Evolutionary conservation across 2,329 filamentous ascomycete genomes (phyloP), one percentile per base, ranked within the genome.

Genomic region (Pseudogymnoascus sp.): DNA sequence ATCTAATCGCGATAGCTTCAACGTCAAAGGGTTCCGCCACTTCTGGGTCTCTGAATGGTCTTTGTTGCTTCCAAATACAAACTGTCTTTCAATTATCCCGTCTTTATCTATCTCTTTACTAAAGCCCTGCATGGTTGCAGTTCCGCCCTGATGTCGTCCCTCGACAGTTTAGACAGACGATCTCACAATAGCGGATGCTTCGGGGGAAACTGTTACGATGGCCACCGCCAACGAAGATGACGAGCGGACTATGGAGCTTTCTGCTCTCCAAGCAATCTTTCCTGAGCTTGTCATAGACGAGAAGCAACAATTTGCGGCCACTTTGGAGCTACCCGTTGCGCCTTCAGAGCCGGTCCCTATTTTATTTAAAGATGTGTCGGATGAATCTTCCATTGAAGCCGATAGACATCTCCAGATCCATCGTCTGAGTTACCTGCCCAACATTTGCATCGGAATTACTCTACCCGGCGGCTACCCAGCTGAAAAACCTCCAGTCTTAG

Each of bases 191-290:
- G 51, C 29, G 29, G 29, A 21, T 36, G 16, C n/a, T 18, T 14
- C 16, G 18, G 29, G 16, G 26, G 26, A 21, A 57, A 57, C 29
- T 5, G 29, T 7, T 34, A 57, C 51, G 16, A 34, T 57, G 51
- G 51, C 51, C 45, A 47, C 36, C 71, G 81, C 81, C 74, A 82
- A 88, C 78, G 84, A 81, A 70, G 88, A 91, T 69, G 81, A 85
- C 69, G 77, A 79, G 67, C 84, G 86, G 60, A 73, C 78, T 63
- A 76, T 80, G 57, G 86, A 89, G 77, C 77, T 89, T 63, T 81
- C 79, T 69, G 81, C 84, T 12, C 79, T 89, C 63, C 76, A 79
- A 63, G 84, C 85, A 66, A 89, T 89, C 69, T 89, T 82, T 67
- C 86, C 86, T n/a, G 86, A 89, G 73, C 81, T 89, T 12, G 77